Conservation (phyloP, 495 filamentous ascomycete species). For the Parmelia sp. region DNA sequence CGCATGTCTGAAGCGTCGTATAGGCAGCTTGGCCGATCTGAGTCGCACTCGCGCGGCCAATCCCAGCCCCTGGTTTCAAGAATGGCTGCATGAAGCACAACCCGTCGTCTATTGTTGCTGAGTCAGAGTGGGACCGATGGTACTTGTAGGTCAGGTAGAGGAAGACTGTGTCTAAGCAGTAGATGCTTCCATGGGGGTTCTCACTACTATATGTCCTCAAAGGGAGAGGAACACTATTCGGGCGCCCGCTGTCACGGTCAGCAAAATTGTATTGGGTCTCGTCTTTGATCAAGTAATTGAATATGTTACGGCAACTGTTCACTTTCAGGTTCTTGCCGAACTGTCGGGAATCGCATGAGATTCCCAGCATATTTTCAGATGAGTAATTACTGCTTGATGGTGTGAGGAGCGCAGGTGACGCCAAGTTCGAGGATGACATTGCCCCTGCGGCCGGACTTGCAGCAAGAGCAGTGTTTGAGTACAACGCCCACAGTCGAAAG, state of each 20-base stretch:
- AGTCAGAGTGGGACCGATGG: background rate
- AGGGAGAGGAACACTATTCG: background rate
- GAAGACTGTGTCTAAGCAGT: background rate
- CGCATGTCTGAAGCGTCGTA: background rate
- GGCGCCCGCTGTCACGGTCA: background rate
- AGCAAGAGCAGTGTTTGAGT: background rate
- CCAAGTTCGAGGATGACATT: background rate
- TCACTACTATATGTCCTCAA: constrained; percentile 4
- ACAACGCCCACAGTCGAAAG: background rate
- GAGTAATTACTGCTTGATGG: background rate
- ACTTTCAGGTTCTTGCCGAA: constrained; percentile 8
- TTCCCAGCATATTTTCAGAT: background rate
- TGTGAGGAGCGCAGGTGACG: background rate
- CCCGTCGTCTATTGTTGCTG: background rate
- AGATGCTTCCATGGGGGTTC: background rate
- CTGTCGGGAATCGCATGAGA: background rate
- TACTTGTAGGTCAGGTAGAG: background rate
- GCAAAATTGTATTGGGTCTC: background rate
- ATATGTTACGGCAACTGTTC: background rate
- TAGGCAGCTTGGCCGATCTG: background rate
- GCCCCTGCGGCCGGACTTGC: background rate
- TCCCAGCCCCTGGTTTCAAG: background rate
- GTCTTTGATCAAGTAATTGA: background rate
- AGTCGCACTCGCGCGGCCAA: background rate
- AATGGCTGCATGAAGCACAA: constrained; percentile 1